A percentile compares a stretch with the other conserved stretches of the same genome.
These are phyloP conservation scores for Carex myosuroides DNA, from an alignment of 176 grass and related monocot species.

Conservation along the genomic window DNA sequence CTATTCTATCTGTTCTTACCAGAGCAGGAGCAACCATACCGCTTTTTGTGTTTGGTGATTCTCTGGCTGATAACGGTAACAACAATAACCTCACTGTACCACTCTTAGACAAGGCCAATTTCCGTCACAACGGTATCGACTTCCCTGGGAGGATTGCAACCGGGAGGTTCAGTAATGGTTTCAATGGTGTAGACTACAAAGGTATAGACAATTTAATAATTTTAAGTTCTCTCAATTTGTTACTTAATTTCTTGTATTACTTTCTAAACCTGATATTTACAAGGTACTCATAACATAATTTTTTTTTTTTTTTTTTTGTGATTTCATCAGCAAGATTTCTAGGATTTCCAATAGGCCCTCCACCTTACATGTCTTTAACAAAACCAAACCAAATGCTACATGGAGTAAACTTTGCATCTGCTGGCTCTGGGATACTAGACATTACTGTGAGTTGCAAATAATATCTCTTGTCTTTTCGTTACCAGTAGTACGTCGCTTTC, in stretches of 20 bases:
- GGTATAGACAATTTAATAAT: background rate
- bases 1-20: background rate
- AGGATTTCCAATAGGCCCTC: constrained; percentile 7
- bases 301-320: background rate
- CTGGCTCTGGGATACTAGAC: constrained; percentile 22
- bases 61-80: constrained; percentile 24
- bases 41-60: constrained; percentile 30
- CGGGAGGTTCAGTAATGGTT: constrained; percentile 34
- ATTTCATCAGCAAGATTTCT: constrained; percentile 13
- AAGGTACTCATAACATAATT: background rate
- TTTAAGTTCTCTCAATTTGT: background rate
- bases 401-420: constrained; percentile 26
- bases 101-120: constrained; percentile 18
- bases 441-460: constrained; percentile 5
- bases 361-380: constrained; percentile 16
- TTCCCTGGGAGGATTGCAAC: constrained; percentile 7
- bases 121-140: constrained; percentile 20
- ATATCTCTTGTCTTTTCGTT: background rate
- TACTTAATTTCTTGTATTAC: background rate
- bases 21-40: background rate
- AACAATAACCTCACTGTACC: constrained; percentile 22
- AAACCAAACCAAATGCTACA: constrained; percentile 18
- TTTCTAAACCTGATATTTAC: background rate
- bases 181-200: constrained; percentile 19
- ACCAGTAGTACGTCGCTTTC: background rate